Base-by-base conservation (phyloP, 2,329 filamentous ascomycete genomes). In the Colletotrichum tofieldiae region DNA sequence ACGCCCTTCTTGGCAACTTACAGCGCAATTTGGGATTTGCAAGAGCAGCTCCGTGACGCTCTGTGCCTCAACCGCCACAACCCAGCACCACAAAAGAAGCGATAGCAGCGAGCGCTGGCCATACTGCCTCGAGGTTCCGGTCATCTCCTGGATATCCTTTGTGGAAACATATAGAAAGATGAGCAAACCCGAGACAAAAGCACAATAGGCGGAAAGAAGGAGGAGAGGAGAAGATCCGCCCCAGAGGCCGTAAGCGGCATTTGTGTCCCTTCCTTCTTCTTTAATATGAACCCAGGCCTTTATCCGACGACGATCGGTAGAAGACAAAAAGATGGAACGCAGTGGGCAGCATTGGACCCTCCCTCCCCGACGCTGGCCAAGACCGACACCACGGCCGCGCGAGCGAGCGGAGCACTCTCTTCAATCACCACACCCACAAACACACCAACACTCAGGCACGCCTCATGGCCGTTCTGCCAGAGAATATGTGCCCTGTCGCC, bases 111-210 rank as follows among this genome's bases (percentile, higher is more conserved):
- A 32, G 52, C 37, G 52, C 47, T 43, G 39, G 65, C 59, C 52
- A 32, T n/a, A 59, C 18, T 41, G 59, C 60, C 69, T 49, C 54
- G 45, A 23, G 26, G 23, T 55, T 26, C 43, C 59, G 29, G 60
- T 69, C 69, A 72, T 72, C 45, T 67, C 69, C 70, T 59, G 23
- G 65, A 60, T 64, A 55, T 43, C 65, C 51, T 51, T 26, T 20
- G 16, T n/a, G 70, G 41, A 54, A 55, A 47, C 70, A 72, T 72
- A 45, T 47, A 67, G 26, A 39, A 29, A 60, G 54, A 72, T 45
- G 37, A 51, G 47, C 23, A 43, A n/a, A 49, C 3, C 12, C 26
- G 7, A 12, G 39, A 35, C 26, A n/a, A 55, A 5, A 55, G 35
- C 23, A 32, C 11, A 26, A 35, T 2, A 23, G n/a, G 11, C 32